A percentile compares a stretch with the other conserved stretches of the same genome.
These are phyloP conservation scores for Rhodotorula sp. DNA, from an alignment of 1,284 basidiomycete genomes.

Conservation along the genomic window DNA sequence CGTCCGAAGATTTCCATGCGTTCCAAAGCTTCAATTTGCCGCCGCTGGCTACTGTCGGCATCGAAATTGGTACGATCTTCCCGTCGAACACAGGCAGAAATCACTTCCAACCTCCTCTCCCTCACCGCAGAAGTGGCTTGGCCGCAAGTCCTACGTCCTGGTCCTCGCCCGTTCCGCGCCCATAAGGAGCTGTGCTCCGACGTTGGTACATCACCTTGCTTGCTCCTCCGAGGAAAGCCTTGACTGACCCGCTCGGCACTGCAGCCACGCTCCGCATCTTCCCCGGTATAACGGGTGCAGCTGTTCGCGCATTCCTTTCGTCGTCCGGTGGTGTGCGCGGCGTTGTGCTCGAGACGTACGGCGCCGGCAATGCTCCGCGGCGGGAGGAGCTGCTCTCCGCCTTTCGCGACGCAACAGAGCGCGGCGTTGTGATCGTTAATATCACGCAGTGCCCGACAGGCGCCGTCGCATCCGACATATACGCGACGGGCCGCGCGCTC, in stretches of 20 bases:
- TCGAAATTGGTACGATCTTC: constrained; percentile 63
- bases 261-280: constrained; percentile 77
- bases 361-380: constrained; percentile 65
- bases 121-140: constrained; percentile 65
- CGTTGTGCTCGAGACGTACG: constrained; percentile 84
- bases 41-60: constrained; percentile 85
- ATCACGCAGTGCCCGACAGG: constrained; percentile 78
- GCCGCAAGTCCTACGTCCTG: constrained; percentile 77
- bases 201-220: constrained; percentile 61
- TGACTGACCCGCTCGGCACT: background rate
- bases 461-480: constrained; percentile 53
- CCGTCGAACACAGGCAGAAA: background rate
- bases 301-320: constrained; percentile 68
- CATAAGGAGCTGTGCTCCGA: constrained; percentile 79
- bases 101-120: background rate
- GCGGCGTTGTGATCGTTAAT: constrained; percentile 83
- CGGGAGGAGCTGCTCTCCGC: constrained; percentile 55
- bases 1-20: constrained; percentile 81
- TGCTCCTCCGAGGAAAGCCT: too few species aligned
- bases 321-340: constrained; percentile 43
- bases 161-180: constrained; percentile 70
- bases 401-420: constrained; percentile 74
- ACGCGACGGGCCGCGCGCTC: constrained; percentile 77
- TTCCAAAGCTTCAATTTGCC: constrained; percentile 83
- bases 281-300: constrained; percentile 75